Percentiles rank a stretch among this genome's conserved stretches.
phyloP scores from a whole-genome alignment of 306 rosid genomes.

The Sesbania bispinosa region DNA sequence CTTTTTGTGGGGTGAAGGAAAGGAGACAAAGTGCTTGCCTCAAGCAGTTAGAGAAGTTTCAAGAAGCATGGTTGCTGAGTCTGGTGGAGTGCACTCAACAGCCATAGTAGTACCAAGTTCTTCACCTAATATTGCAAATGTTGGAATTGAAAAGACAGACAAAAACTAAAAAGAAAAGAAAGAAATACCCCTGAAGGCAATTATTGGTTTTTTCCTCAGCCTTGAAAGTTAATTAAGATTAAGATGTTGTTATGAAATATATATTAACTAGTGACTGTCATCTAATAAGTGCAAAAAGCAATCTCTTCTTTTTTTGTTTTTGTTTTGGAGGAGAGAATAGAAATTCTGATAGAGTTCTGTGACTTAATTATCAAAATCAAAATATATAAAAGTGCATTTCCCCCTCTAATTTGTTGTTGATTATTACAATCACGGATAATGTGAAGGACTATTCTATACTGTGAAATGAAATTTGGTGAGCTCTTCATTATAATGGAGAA shows the following conservation, averaged over 20 bases:
- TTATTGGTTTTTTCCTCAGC: neutral
- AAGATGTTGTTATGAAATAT: neutral
- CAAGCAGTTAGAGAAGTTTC: too few species aligned
- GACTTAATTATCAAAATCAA: too few species aligned
- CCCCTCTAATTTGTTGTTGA: too few species aligned
- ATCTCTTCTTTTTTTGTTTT: neutral
- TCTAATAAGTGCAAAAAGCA: neutral
- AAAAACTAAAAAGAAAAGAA: neutral
- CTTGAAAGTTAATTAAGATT: neutral
- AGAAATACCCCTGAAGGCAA: neutral
- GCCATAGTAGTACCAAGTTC: conserved; percentile 26
- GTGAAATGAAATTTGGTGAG: too few species aligned
- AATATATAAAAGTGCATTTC: too few species aligned
- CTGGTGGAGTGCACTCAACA: conserved; percentile 11
- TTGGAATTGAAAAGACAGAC: neutral
- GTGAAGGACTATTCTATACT: too few species aligned
- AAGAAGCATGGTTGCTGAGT: conserved; percentile 10
- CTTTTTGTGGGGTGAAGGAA: too few species aligned
- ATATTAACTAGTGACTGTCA: neutral
- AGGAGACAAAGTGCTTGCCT: too few species aligned
- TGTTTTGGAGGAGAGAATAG: too few species aligned
- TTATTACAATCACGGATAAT: too few species aligned
- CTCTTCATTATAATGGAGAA: too few species aligned
- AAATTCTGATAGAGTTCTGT: neutral
- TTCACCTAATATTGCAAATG: too few species aligned